Evolutionary conservation across 371 early-diverging fungal genomes (phyloP), one percentile per base, ranked within the genome.

Genomic region (Thermomucor indicae-seudaticae): DNA sequence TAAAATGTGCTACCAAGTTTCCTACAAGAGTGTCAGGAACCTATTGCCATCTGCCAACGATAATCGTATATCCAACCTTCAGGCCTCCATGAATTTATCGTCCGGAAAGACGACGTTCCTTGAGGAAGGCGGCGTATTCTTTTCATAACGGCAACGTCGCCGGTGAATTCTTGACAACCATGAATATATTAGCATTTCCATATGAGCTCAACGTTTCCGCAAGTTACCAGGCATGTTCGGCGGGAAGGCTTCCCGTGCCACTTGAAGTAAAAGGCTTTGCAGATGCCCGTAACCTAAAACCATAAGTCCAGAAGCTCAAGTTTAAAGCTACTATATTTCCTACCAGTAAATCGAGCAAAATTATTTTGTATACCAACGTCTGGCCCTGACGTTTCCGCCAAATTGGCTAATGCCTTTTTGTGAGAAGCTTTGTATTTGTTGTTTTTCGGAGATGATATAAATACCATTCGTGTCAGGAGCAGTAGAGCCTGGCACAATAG

Each of bases 1-100:
- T 75, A 22, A 93, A 74, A 45, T 90, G 87, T 2, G 91, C 91
- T 4, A 94, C 83, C 25, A 94, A 60, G 3, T 68, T 81, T 6
- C 87, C 85, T 62, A 57, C 43, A 17, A 16, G 14, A 46, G 2
- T 42, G 5, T 16, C 25, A 27, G 2, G 6, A 8, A 29, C 11
- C 7, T 5, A 24, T 30, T 20, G 20, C 3, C n/a, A 37, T 27
- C 44, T 22, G 27, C 56, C 14, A 16, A 6, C 12, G 10, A 40
- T 38, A 11, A 19, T 47, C 12, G 23, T 50, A 10, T 41, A 30
- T 41, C 34, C 4, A 48, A 5, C 77, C 71, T 42, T 72, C 77
- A 23, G 77, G 77, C 25, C 67, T 70, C 77, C 77, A 76, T 35
- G 60, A 67, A 43, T 43, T 48, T 1, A 71, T 50, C 1, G 62